Evolutionary conservation across 768 basidiomycete species (phyloP).

Genomic region (Rhizopogon vulgaris): DNA sequence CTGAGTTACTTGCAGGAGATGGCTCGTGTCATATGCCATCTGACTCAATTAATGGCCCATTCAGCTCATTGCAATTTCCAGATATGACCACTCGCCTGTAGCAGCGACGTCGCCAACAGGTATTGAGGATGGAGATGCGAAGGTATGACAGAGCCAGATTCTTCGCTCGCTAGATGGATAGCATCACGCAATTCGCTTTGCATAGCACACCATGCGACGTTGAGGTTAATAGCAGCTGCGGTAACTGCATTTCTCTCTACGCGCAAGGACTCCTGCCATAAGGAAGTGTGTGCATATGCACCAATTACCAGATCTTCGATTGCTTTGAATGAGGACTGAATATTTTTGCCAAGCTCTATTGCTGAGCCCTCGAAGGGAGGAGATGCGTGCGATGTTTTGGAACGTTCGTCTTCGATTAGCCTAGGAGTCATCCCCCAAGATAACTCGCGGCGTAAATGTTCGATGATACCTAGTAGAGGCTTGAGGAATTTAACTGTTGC

Average conservation of each 20-base stretch:
- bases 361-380: slow-evolving; percentile 22
- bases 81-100: slow-evolving; percentile 30
- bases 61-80: neutral
- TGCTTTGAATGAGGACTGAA: slow-evolving; percentile 29
- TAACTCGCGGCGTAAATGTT: slow-evolving; percentile 40
- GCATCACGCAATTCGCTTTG: slow-evolving; percentile 26
- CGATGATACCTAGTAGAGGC: slow-evolving; percentile 36
- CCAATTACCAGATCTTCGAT: slow-evolving; percentile 28
- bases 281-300: slow-evolving; percentile 18
- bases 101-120: slow-evolving; percentile 35
- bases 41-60: slow-evolving; percentile 8
- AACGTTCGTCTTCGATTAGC: neutral
- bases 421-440: slow-evolving; percentile 33
- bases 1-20: slow-evolving; percentile 28
- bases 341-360: slow-evolving; percentile 27
- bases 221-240: slow-evolving; percentile 16
- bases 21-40: slow-evolving; percentile 38
- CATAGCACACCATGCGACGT: slow-evolving; percentile 17
- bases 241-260: slow-evolving; percentile 10
- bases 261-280: slow-evolving; percentile 1
- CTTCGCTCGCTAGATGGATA: neutral
- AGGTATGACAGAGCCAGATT: slow-evolving; percentile 11
- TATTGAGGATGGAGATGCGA: slow-evolving; percentile 29
- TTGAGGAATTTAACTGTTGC: slow-evolving; percentile 34
- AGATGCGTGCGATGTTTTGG: neutral